phyloP scores from a whole-genome alignment of 73 alveolate species.

The Strombidium stylifer region DNA sequence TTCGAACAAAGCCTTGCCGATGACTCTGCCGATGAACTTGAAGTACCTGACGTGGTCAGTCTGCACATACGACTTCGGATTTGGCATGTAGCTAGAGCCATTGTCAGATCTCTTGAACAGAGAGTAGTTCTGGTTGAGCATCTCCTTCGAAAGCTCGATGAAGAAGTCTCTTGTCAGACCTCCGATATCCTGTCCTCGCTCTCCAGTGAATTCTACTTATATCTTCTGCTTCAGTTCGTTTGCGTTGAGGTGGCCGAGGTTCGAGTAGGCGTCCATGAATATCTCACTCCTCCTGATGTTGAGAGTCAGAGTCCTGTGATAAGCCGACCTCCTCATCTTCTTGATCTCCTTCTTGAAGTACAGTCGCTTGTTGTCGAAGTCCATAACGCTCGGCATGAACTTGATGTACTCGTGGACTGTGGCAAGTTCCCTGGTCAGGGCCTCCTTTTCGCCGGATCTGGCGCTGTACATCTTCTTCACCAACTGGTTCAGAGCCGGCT shows the following conservation, averaged over 20 bases:
- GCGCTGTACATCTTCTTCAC: not conserved
- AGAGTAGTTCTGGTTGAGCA: conserved; percentile 98
- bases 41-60: conserved; percentile 92
- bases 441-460: conserved; percentile 11
- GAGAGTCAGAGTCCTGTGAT: conserved; percentile 42
- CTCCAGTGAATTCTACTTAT: conserved; percentile 83
- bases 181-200: conserved; percentile 99
- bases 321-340: conserved; percentile 28
- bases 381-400: conserved; percentile 55
- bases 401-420: conserved; percentile 25
- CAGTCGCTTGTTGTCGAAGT: conserved; percentile 82
- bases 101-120: conserved; percentile 68
- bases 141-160: conserved; percentile 93
- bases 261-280: conserved; percentile 74
- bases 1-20: conserved; percentile 97
- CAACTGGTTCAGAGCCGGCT: conserved; percentile 16
- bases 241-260: conserved; percentile 53
- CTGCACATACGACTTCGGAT: conserved; percentile 74
- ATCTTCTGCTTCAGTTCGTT: conserved; percentile 74
- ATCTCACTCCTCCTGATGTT: conserved; percentile 69
- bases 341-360: conserved; percentile 74
- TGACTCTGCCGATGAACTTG: conserved; percentile 98
- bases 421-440: not conserved
- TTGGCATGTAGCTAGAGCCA: conserved; percentile 75
- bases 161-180: conserved; percentile 99